Base-by-base conservation (phyloP, 768 basidiomycete genomes). In the Epithele typhae region DNA sequence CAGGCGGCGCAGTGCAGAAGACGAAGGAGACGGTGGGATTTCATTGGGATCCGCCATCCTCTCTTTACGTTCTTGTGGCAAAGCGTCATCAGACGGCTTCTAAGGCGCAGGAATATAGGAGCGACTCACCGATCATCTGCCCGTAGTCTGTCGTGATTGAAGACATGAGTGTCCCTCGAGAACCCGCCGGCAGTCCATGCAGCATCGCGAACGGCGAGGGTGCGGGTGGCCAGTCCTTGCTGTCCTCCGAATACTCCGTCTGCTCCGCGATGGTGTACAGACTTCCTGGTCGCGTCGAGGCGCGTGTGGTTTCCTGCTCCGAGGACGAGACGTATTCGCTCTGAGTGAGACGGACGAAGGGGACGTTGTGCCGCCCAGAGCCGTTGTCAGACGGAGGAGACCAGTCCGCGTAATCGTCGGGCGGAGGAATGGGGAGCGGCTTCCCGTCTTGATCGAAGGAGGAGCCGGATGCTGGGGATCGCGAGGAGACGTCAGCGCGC, bases 241-340 rank as follows among this genome's bases (percentile, higher is more conserved):
- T 51, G 19, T 56, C 46, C 38, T 58, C 83, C 27, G 84, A 81
- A 25, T 72, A 71, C 59, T 88, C 86, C 14, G 84, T 82, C 37
- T 62, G 66, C 64, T 89, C 86, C 19, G 76, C 72, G 49, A 89
- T 89, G 4, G 81, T 84, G 48, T 77, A 83, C 48, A 87, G 65
- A 44, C 25, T 68, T 64, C 47, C 25, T 23, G 41, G 46, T 30
- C 17, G 52, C n/a, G 33, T 48, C 4, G 43, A 52, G 10, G 50
- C 42, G 24, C 44, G 24, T 14, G 41, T 46, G 0, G 50, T 51
- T 32, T 46, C 50, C 25, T 48, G 46, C 17, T 52, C 51, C n/a
- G 51, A 46, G 10, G 50, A 51, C 4, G 50, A 52, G n/a, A 52
- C 27, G 25, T 48, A 48, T n/a, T 52, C 51, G n/a, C 27, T 49